Percentiles rank a stretch among this genome's conserved stretches.
phyloP scores from a whole-genome alignment of 768 basidiomycete species.

The Lentinula lateritia region DNA sequence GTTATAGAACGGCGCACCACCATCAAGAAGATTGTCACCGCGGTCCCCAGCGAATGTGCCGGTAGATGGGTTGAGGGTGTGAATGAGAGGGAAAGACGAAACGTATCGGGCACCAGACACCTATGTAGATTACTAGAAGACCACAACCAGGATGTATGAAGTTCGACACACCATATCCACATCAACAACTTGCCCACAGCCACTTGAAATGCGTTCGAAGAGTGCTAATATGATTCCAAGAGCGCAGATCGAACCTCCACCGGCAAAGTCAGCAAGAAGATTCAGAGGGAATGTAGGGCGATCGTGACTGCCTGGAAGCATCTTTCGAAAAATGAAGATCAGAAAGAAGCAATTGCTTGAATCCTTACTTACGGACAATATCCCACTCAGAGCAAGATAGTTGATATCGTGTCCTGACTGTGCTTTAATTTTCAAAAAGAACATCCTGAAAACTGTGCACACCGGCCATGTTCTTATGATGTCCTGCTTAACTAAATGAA shows the following conservation, averaged over 20 bases:
- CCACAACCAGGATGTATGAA: not conserved
- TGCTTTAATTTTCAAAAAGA: not conserved
- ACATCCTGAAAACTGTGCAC: conserved; percentile 12
- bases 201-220: conserved; percentile 39
- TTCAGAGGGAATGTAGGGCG: conserved; percentile 74
- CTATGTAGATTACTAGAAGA: conserved; percentile 26
- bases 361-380: conserved; percentile 47
- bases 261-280: conserved; percentile 75
- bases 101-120: conserved; percentile 77
- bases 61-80: conserved; percentile 11
- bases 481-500: conserved; percentile 35
- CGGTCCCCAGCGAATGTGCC: conserved; percentile 35
- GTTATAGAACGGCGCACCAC: conserved; percentile 74
- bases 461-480: conserved; percentile 77
- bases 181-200: conserved; percentile 64
- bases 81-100: conserved; percentile 63
- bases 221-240: conserved; percentile 46
- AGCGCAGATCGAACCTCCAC: conserved; percentile 45
- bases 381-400: conserved; percentile 75
- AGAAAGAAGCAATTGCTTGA: not conserved
- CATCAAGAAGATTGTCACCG: conserved; percentile 62
- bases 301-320: conserved; percentile 58
- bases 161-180: conserved; percentile 61
- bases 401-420: conserved; percentile 77
- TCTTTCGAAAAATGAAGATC: conserved; percentile 27